These are phyloP conservation scores for Botryotinia calthae DNA, from an alignment of 2,329 filamentous ascomycete genomes.

Conservation along the genomic window DNA sequence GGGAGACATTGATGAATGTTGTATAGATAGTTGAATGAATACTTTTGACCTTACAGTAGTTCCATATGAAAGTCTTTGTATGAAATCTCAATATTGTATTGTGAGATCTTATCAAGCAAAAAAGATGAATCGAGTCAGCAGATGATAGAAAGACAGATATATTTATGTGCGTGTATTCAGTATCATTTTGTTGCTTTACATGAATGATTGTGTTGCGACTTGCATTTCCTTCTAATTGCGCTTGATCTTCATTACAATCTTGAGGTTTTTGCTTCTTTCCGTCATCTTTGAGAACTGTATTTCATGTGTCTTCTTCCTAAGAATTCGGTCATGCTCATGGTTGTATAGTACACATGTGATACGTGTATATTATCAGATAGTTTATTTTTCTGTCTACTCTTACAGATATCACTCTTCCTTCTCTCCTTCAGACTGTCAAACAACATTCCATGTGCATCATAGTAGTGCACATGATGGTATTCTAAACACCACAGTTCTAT, in stretches of 20 bases:
- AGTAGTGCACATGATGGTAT: not conserved
- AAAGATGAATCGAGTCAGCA: not conserved
- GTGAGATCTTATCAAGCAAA: not conserved
- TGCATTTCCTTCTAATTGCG: not conserved
- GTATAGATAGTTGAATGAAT: not conserved
- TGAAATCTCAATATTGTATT: not conserved
- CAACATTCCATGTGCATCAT: not conserved
- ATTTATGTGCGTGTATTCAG: not conserved
- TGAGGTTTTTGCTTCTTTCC: not conserved
- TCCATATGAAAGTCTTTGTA: not conserved
- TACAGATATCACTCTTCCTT: not conserved
- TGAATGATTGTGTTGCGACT: no score
- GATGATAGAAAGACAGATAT: not conserved
- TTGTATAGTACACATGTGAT: not conserved
- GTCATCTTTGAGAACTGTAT: not conserved
- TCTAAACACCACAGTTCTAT: not conserved
- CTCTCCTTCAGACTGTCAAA: not conserved
- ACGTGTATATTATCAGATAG: not conserved
- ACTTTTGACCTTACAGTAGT: not conserved
- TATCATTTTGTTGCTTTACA: not conserved
- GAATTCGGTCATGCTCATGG: not conserved
- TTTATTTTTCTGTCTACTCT: fast-evolving
- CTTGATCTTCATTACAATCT: not conserved
- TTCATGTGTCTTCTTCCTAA: no score
- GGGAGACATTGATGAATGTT: not conserved